A percentile compares a stretch with the other conserved stretches of the same genome.
Conservation (phyloP, 2,329 filamentous ascomycete species). For the Parafenestella ontariensis region DNA sequence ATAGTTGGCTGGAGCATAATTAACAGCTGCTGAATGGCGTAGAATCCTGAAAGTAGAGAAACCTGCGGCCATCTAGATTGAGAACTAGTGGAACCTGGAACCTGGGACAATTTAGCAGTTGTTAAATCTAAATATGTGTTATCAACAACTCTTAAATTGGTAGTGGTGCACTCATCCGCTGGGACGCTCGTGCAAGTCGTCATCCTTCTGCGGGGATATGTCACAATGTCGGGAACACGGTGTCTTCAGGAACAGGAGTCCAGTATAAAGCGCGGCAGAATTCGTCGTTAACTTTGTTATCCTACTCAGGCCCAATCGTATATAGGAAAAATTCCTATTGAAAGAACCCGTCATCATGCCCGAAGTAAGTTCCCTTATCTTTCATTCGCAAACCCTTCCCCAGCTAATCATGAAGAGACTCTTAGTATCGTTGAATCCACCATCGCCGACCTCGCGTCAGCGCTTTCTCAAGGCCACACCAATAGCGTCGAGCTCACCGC, state of each 20-base stretch:
- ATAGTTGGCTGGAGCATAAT: not conserved
- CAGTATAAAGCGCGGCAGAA: not conserved
- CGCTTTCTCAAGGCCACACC: slow-evolving; percentile 47
- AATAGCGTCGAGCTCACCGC: slow-evolving; percentile 56
- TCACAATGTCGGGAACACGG: too few relatives aligned
- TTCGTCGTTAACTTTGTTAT: not conserved
- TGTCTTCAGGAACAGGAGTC: not conserved
- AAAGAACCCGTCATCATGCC: not conserved
- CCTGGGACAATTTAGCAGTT: not conserved
- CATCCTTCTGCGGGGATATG: too few relatives aligned
- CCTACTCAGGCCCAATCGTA: not conserved
- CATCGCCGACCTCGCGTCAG: slow-evolving; percentile 52
- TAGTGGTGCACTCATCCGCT: not conserved
- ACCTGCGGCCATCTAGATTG: not conserved
- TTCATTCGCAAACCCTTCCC: not conserved
- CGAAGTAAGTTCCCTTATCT: not conserved
- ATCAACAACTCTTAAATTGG: not conserved
- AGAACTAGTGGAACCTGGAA: not conserved
- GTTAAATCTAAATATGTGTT: not conserved
- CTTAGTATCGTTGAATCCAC: slow-evolving; percentile 51
- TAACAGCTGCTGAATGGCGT: not conserved
- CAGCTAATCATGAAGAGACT: not conserved
- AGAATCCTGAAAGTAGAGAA: not conserved
- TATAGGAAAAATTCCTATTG: not conserved
- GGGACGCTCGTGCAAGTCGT: not conserved